Percentiles rank a stretch among this genome's conserved stretches.
phyloP scores from a whole-genome alignment of 1,284 basidiomycete genomes.

The Lentinula novae-zelandiae region DNA sequence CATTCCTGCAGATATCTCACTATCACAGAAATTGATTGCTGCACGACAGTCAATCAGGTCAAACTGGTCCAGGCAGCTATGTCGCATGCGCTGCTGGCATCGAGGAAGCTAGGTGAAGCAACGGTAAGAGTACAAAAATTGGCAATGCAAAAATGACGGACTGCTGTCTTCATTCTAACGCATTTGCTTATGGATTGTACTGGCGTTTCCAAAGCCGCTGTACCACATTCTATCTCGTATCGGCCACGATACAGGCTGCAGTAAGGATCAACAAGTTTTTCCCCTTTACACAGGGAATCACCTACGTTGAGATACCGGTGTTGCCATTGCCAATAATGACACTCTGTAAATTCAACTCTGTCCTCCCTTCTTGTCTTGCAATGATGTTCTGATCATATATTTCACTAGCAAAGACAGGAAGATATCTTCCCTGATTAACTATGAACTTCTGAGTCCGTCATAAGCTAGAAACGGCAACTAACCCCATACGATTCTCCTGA shows the following conservation, averaged over 20 bases:
- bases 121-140: background rate
- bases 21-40: constrained; percentile 60
- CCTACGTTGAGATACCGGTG: constrained; percentile 57
- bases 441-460: no score
- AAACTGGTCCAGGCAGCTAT: constrained; percentile 49
- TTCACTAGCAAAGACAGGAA: constrained; percentile 79
- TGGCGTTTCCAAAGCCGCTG: constrained; percentile 48
- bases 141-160: constrained; percentile 25
- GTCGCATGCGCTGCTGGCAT: constrained; percentile 45
- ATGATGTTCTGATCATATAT: constrained; percentile 72
- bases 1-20: constrained; percentile 48
- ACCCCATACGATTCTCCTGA: constrained; percentile 71
- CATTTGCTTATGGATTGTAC: constrained; percentile 56
- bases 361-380: constrained; percentile 49
- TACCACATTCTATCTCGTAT: constrained; percentile 62
- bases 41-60: constrained; percentile 61
- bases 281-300: background rate
- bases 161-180: constrained; percentile 58
- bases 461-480: constrained; percentile 17
- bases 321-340: constrained; percentile 63
- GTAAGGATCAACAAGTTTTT: background rate
- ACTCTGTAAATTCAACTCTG: constrained; percentile 66
- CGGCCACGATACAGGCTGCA: constrained; percentile 55
- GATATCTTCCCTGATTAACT: constrained; percentile 59
- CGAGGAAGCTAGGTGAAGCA: constrained; percentile 42